Evolutionary conservation across 805 yeast species (phyloP), one percentile per base, ranked within the genome.

Genomic region (Metschnikowia dekortorum): DNA sequence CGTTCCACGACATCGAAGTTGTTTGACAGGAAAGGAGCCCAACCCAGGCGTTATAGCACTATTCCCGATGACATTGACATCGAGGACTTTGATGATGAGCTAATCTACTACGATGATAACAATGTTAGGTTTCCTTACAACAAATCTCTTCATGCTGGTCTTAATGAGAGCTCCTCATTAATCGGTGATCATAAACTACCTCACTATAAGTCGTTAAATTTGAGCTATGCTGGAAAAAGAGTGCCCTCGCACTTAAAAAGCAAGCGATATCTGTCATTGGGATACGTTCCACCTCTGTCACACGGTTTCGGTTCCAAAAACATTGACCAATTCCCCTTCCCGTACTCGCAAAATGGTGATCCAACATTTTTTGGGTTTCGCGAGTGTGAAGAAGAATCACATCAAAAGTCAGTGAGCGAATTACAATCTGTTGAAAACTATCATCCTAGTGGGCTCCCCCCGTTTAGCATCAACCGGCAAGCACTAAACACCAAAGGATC

Each of bases 11-110:
- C 90, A 0, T 84, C 90, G 1, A 83, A 84, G 53, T 67, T 86
- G 6, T 86, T 87, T 64, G 92, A 86, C 58, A 78, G 81, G 10
- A 84, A 81, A 57, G 90, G 89, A 1, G 80, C 85, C 0, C 86
- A 83, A 43, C 81, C 89, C 6, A 74, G 91, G 60, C 70, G 90
- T 33, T 85, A 86, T 59, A 83, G 90, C 18, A 87, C 86, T 18
- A 79, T 82, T 2, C 86, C 86, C 0, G 85, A 82, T 59, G 83
- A 82, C 61, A 75, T 73, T 16, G 82, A 76, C 54, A 74, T 74
- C 39, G 85, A 80, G 49, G 80, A 74, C 48, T 74, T 74, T 51
- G 84, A 78, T 53, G 84, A 78, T 53, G 84, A 81, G 46, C 58
- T 74, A 49, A 74, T 74, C 32, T 74, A 74, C 55, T 74, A 74